These are phyloP conservation scores for Xylaria sp. DNA, from an alignment of 2,329 filamentous ascomycete genomes.

Conservation along the genomic window DNA sequence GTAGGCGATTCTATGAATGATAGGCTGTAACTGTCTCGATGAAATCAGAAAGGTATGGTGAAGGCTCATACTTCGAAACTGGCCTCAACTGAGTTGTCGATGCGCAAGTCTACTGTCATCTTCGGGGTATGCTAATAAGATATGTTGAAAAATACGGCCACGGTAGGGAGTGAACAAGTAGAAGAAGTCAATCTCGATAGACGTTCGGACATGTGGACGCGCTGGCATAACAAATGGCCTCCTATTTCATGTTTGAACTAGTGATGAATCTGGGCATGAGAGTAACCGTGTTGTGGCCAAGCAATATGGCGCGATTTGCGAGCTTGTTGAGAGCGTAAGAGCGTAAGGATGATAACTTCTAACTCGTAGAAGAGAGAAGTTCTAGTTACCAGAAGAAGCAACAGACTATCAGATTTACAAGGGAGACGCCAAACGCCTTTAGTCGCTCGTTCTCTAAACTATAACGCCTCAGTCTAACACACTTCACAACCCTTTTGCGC, in stretches of 20 bases:
- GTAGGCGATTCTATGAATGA: not conserved
- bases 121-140: not conserved
- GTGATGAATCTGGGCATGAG: too few relatives aligned
- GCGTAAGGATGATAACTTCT: too few relatives aligned
- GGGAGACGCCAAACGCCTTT: too few relatives aligned
- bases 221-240: not conserved
- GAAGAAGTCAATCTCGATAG: too few relatives aligned
- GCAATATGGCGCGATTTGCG: too few relatives aligned
- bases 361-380: not conserved
- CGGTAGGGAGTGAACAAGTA: too few relatives aligned
- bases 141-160: too few relatives aligned
- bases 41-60: not conserved
- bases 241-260: too few relatives aligned
- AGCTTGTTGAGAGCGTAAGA: not conserved
- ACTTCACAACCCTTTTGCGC: not conserved
- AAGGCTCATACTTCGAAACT: not conserved
- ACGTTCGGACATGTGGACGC: too few relatives aligned
- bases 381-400: not conserved
- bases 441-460: not conserved
- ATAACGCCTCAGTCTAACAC: not conserved
- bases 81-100: not conserved
- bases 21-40: too few relatives aligned
- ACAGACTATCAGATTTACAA: not conserved
- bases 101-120: too few relatives aligned
- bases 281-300: too few relatives aligned